phyloP scores from a whole-genome alignment of 1,284 basidiomycete genomes.

The Meripilus lineatus region DNA sequence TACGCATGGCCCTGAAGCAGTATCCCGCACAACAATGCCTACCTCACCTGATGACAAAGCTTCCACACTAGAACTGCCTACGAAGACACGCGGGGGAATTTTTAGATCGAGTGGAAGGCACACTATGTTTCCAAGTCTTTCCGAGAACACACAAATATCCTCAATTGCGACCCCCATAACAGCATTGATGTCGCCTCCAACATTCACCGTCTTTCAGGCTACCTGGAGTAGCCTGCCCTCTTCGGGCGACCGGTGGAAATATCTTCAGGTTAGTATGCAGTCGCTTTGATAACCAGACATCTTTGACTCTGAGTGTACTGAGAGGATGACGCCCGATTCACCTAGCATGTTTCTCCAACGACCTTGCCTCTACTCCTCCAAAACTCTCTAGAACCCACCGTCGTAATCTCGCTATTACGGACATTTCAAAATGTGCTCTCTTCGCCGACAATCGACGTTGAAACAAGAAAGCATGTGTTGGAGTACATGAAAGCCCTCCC shows the following conservation, averaged over 20 bases:
- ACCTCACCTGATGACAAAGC: neutral
- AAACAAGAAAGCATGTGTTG: constrained; percentile 24
- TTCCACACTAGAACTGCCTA: constrained; percentile 10
- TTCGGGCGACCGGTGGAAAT: constrained; percentile 42
- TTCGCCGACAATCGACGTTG: constrained; percentile 10
- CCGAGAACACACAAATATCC: too few species aligned
- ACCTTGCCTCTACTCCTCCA: constrained; percentile 57
- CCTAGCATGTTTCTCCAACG: constrained; percentile 51
- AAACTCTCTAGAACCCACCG: constrained; percentile 56
- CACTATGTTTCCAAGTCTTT: constrained; percentile 20
- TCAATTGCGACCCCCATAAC: constrained; percentile 3
- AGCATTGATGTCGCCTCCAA: constrained; percentile 30
- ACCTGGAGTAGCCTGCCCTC: constrained; percentile 42
- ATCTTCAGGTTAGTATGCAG: constrained; percentile 46
- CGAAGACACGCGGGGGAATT: constrained; percentile 22
- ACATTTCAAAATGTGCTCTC: constrained; percentile 39
- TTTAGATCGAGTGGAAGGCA: constrained; percentile 24
- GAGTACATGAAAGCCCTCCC: constrained; percentile 49
- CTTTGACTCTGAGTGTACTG: too few species aligned
- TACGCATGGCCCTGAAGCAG: too few species aligned
- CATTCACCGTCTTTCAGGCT: constrained; percentile 55
- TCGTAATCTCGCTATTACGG: constrained; percentile 52
- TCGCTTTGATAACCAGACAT: too few species aligned
- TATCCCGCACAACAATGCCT: constrained; percentile 37
- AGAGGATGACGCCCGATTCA: too few species aligned